Conservation (phyloP, 768 basidiomycete genomes). For the Mycena galopus region DNA sequence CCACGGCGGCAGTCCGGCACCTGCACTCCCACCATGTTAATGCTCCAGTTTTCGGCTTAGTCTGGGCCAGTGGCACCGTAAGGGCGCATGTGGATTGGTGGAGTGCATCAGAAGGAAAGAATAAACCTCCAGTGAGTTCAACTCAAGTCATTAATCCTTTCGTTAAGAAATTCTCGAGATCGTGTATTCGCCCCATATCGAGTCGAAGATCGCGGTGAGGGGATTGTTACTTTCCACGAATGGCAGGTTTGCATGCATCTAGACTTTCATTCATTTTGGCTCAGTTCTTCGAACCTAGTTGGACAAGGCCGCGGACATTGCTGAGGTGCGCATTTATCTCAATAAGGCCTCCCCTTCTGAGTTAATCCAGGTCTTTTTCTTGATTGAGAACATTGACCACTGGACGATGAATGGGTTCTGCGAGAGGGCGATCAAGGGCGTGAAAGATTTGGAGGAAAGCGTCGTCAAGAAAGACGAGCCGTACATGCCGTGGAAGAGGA, state of each 20-base stretch:
- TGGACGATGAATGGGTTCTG: slow-evolving; percentile 64
- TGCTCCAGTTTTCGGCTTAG: slow-evolving; percentile 65
- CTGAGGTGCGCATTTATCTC: slow-evolving; percentile 4
- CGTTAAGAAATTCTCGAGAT: slow-evolving; percentile 46
- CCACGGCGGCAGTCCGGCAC: slow-evolving; percentile 63
- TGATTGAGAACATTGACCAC: slow-evolving; percentile 65
- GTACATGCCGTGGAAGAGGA: slow-evolving; percentile 65
- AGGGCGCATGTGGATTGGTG: slow-evolving; percentile 72
- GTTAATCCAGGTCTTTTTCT: slow-evolving; percentile 57
- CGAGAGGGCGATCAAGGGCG: slow-evolving; percentile 53
- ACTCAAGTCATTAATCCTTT: not conserved
- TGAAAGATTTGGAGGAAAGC: slow-evolving; percentile 51
- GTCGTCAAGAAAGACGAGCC: slow-evolving; percentile 47
- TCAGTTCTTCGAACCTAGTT: slow-evolving; percentile 37
- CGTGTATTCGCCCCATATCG: slow-evolving; percentile 65
- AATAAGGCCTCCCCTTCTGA: not conserved
- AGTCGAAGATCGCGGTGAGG: slow-evolving; percentile 37
- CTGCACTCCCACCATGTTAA: slow-evolving; percentile 59
- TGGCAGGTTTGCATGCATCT: slow-evolving; percentile 51
- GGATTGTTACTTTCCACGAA: slow-evolving; percentile 54
- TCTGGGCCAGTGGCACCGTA: slow-evolving; percentile 66
- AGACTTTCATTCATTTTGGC: not conserved
- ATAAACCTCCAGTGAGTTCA: slow-evolving; percentile 49
- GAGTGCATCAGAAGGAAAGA: slow-evolving; percentile 44
- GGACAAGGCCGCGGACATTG: slow-evolving; percentile 57